Conservation (phyloP, 805 yeast genomes). For the Tetrapisispora pingtungensis region DNA sequence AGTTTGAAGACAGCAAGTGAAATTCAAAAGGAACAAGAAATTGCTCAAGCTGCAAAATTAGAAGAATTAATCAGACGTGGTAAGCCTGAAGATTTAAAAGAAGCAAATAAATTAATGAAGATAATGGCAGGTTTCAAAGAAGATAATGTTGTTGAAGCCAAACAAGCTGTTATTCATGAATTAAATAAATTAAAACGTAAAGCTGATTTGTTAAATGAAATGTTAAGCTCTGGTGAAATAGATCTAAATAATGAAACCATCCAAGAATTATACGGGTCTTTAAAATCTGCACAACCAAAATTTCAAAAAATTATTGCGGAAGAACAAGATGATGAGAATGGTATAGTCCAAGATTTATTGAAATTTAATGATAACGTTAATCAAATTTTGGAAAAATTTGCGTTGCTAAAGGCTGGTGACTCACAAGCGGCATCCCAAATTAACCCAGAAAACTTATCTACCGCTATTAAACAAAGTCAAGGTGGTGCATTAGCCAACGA, state of each 20-base stretch:
- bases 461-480: conserved; percentile 7
- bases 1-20: conserved; percentile 81
- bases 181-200: conserved; percentile 75
- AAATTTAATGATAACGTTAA: conserved; percentile 69
- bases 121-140: conserved; percentile 96
- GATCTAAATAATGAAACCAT: conserved; percentile 52
- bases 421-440: conserved; percentile 41
- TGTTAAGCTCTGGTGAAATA: conserved; percentile 47
- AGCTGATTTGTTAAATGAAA: conserved; percentile 77
- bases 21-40: conserved; percentile 81
- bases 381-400: conserved; percentile 55
- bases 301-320: conserved; percentile 76
- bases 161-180: conserved; percentile 73
- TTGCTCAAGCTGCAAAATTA: conserved; percentile 88
- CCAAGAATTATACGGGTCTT: conserved; percentile 62
- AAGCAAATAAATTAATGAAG: conserved; percentile 94
- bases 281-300: conserved; percentile 80
- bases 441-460: conserved; percentile 33
- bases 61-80: conserved; percentile 95
- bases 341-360: conserved; percentile 53
- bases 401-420: conserved; percentile 50
- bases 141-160: conserved; percentile 55
- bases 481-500: conserved; percentile 32
- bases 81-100: conserved; percentile 87
- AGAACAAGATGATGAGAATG: conserved; percentile 55